Evolutionary conservation across 2,329 filamentous ascomycete species (phyloP), one percentile per base, ranked within the genome.

Genomic region (Penicillium sp.): DNA sequence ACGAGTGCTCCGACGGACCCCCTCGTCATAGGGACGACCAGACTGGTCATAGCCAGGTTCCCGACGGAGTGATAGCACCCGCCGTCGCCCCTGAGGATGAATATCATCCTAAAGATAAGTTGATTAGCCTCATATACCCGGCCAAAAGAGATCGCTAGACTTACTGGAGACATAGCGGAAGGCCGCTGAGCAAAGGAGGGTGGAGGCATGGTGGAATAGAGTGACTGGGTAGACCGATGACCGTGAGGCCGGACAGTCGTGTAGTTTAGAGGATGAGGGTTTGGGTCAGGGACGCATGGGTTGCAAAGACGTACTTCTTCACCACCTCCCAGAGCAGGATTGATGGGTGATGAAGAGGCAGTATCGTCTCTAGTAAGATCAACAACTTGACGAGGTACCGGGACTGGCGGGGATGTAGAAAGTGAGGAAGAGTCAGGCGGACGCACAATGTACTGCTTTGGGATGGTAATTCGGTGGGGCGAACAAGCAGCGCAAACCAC

Each of bases 401-500:
- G 69, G 57, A 51, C 76, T 61, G 44, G 69, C 60, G 51, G 74
- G 66, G 60, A 51, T 68, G 65, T 56, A 73, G 59, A 61, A 55
- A 69, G 58, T 50, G 69, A 55, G 51, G 66, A 59, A 50, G 69
- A 60, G 48, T 77, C 73, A 1, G 86, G 85, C 3, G 87, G 86
- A 39, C 85, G 85, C 22, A 96, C 89, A 55, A 97, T 95, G 66
- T 88, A 97, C 63, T 93, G 87, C 55, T 90, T 81, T 1, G 91
- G 91, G 53, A 97, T 96, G 3, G 87, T 95, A 63, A 97, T 97
- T 51, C 89, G 82, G 68, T 97, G 91, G 3, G 91, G 91, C 2
- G 91, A 96, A 71, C 91, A 97, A 16, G 82, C 77, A 47, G 84
- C 83, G 69, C 91, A 97, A 20, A 97, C 91, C 7, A 97, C 90